A percentile compares a stretch with the other conserved stretches of the same genome.
phyloP scores from a whole-genome alignment of 179 eudicot genomes.

The Spergularia azorica region DNA sequence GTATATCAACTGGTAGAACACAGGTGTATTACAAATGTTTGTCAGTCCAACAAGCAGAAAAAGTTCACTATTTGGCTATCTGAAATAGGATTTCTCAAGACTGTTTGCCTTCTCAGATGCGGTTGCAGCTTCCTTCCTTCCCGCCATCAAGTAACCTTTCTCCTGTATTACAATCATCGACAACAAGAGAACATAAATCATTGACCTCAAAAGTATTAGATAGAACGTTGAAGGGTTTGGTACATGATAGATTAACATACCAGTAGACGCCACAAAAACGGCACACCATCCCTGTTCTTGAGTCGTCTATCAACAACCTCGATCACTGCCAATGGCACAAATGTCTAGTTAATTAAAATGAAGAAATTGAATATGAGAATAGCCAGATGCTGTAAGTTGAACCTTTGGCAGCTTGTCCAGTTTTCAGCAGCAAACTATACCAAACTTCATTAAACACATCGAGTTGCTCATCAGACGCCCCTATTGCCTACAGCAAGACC shows the following conservation, averaged over 20 bases:
- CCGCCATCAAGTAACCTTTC: slow-evolving; percentile 51
- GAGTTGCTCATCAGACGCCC: slow-evolving; percentile 96
- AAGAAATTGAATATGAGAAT: neutral
- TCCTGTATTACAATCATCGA: slow-evolving; percentile 42
- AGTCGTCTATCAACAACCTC: slow-evolving; percentile 57
- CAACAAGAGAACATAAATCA: neutral
- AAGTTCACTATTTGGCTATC: neutral
- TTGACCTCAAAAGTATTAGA: too few relatives aligned
- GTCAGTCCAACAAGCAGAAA: neutral
- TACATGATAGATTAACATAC: slow-evolving; percentile 9
- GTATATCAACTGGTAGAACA: too few relatives aligned
- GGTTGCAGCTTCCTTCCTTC: slow-evolving; percentile 44
- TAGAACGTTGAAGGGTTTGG: too few relatives aligned
- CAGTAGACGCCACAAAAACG: slow-evolving; percentile 69
- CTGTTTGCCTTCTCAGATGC: slow-evolving; percentile 51
- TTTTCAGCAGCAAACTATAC: slow-evolving; percentile 58
- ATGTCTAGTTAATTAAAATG: neutral
- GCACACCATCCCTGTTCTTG: slow-evolving; percentile 56
- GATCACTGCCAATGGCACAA: slow-evolving; percentile 38
- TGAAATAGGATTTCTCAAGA: slow-evolving; percentile 56
- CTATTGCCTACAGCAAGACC: slow-evolving; percentile 50
- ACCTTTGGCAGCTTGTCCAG: slow-evolving; percentile 72
- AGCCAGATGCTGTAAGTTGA: neutral
- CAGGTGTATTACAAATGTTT: neutral
- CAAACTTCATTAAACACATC: slow-evolving; percentile 89